Evolutionary conservation across 2,329 filamentous ascomycete genomes (phyloP), one percentile per base, ranked within the genome.

Genomic region (Drechslerella stenobrocha): DNA sequence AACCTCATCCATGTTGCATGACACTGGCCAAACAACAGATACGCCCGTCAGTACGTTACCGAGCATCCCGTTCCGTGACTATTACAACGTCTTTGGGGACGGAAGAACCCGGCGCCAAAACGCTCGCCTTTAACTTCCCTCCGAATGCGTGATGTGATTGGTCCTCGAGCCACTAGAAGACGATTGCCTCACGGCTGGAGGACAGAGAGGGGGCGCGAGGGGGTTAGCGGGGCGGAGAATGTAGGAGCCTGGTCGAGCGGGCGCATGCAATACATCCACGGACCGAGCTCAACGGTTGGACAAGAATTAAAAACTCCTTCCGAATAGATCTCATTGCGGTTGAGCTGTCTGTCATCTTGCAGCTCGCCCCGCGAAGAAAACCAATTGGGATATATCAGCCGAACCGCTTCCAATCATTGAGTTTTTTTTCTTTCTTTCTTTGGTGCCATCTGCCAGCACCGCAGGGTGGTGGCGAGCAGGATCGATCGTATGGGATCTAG

Each of bases 201-300:
- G n/a, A n/a, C n/a, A n/a, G n/a, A n/a, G n/a, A n/a, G n/a, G n/a
- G n/a, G n/a, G n/a, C n/a, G n/a, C n/a, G n/a, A n/a, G n/a, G n/a
- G n/a, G n/a, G n/a, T n/a, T n/a, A n/a, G n/a, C n/a, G n/a, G n/a
- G n/a, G n/a, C n/a, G n/a, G n/a, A n/a, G n/a, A n/a, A 20, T 7
- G 18, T 40, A 15, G 20, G 9, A 18, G 34, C 57, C 35, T 28
- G 35, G 53, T 61, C 22, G 2, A 61, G 57, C 20, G 44, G 45
- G 18, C 34, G 30, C 48, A 42, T 5, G 37, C 37, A 37, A 37
- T 37, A 13, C 11, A 4, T 32, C 32, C 24, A 15, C 9, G 26
- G 13, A n/a, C 30, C 20, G 20, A 23, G 11, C 4, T 37, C 34
- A 3, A 13, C 34, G 11, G 13, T 13, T 32, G 6, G 30, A 6